phyloP scores from a whole-genome alignment of 2,329 filamentous ascomycete species.

The Monilinia fructigena region DNA sequence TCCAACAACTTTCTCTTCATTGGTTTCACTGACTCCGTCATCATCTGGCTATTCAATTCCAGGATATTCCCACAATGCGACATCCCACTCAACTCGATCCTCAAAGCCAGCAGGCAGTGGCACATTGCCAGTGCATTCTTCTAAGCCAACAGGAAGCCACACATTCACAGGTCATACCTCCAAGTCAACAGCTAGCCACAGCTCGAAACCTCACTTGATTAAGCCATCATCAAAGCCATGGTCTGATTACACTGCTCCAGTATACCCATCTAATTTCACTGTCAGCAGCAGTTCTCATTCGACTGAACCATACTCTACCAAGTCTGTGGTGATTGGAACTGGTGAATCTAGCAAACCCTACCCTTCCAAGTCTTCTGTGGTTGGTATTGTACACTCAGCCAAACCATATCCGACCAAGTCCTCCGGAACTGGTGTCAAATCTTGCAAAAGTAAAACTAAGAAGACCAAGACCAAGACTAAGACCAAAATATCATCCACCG shows the following conservation, averaged over 20 bases:
- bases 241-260: slow-evolving; percentile 18
- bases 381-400: neutral
- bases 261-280: neutral
- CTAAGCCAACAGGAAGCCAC: neutral
- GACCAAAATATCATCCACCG: slow-evolving; percentile 5
- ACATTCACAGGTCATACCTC: neutral
- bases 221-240: slow-evolving; percentile 2
- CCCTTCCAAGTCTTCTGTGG: neutral
- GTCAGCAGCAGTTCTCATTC: neutral
- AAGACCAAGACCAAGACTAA: slow-evolving; percentile 30
- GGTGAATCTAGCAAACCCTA: neutral
- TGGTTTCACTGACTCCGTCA: neutral
- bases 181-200: neutral
- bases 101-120: neutral
- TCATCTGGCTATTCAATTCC: slow-evolving; percentile 10
- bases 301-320: neutral
- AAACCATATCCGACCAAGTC: slow-evolving; percentile 5
- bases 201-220: neutral
- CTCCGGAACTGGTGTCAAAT: neutral
- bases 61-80: neutral
- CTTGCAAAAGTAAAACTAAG: slow-evolving; percentile 1
- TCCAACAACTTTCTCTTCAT: neutral
- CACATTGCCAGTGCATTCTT: slow-evolving; percentile 2
- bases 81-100: slow-evolving; percentile 3
- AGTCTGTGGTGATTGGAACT: neutral